These are phyloP conservation scores for Blastomyces gilchristii DNA, from an alignment of 2,329 filamentous ascomycete species.

Conservation along the genomic window DNA sequence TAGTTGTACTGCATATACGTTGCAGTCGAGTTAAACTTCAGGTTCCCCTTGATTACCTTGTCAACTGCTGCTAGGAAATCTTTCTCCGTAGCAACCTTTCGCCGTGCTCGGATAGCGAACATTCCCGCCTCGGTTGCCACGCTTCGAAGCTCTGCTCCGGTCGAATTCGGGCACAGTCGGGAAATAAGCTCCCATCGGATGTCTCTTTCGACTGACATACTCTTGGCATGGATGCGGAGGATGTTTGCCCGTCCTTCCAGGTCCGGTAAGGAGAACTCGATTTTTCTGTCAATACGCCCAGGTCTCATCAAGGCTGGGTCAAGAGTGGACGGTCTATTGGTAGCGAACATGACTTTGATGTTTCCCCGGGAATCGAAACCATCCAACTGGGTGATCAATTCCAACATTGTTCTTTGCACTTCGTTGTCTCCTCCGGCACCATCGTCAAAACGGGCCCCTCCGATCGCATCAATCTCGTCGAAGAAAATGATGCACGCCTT, in stretches of 20 bases:
- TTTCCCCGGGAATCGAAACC: constrained; percentile 94
- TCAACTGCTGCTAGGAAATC: constrained; percentile 96
- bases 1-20: constrained; percentile 99
- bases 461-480: constrained; percentile 94
- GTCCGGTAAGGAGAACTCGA: constrained; percentile 94
- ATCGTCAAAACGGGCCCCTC: constrained; percentile 91
- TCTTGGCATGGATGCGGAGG: constrained; percentile 96
- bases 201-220: constrained; percentile 97
- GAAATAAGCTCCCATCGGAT: constrained; percentile 99
- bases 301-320: constrained; percentile 97
- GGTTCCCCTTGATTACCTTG: constrained; percentile 98
- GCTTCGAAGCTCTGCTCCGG: constrained; percentile 87
- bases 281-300: constrained; percentile 95
- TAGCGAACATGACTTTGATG: constrained; percentile 99
- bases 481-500: constrained; percentile 99
- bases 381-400: constrained; percentile 92
- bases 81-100: constrained; percentile 98
- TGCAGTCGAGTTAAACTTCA: constrained; percentile 98
- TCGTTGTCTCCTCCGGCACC: constrained; percentile 95
- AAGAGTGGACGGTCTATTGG: constrained; percentile 88
- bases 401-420: constrained; percentile 95
- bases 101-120: constrained; percentile 88
- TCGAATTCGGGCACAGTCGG: constrained; percentile 90
- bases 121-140: constrained; percentile 97
- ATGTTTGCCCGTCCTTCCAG: constrained; percentile 97